phyloP scores from a whole-genome alignment of 2,329 filamentous ascomycete species.

The Amauroascus verrucosus region DNA sequence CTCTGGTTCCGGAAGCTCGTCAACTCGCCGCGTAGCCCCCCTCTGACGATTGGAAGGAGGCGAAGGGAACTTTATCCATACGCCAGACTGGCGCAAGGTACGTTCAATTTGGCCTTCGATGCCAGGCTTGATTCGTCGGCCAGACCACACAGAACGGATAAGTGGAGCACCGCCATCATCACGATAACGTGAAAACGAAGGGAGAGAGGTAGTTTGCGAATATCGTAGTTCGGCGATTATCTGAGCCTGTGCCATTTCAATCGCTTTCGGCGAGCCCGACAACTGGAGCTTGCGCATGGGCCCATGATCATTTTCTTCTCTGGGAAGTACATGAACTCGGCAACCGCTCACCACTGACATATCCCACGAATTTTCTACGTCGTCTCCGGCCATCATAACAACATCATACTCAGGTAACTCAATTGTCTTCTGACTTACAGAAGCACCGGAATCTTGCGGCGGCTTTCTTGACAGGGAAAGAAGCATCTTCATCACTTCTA shows the following conservation, averaged over 20 bases:
- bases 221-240: slow-evolving; percentile 16
- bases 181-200: background rate
- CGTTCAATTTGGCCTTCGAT: slow-evolving; percentile 7
- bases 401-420: slow-evolving; percentile 29
- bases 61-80: background rate
- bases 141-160: slow-evolving; percentile 12
- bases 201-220: background rate
- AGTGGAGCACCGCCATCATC: background rate
- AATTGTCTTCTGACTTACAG: slow-evolving; percentile 23
- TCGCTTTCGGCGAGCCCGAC: slow-evolving; percentile 26
- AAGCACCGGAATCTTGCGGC: slow-evolving; percentile 10
- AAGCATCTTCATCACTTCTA: slow-evolving; percentile 23
- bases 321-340: slow-evolving; percentile 27
- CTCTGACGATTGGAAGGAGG: background rate
- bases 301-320: slow-evolving; percentile 24
- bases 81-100: background rate
- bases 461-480: slow-evolving; percentile 19
- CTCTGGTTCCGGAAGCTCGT: slow-evolving; percentile 15
- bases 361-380: slow-evolving; percentile 32
- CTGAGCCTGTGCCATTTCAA: slow-evolving; percentile 25
- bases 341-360: slow-evolving; percentile 29
- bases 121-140: background rate
- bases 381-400: slow-evolving; percentile 25
- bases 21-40: background rate
- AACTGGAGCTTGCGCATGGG: slow-evolving; percentile 28